Evolutionary conservation across 352 stramenopile genomes (phyloP), one percentile per base, ranked within the genome.

Genomic region (Pythium dissimile): DNA sequence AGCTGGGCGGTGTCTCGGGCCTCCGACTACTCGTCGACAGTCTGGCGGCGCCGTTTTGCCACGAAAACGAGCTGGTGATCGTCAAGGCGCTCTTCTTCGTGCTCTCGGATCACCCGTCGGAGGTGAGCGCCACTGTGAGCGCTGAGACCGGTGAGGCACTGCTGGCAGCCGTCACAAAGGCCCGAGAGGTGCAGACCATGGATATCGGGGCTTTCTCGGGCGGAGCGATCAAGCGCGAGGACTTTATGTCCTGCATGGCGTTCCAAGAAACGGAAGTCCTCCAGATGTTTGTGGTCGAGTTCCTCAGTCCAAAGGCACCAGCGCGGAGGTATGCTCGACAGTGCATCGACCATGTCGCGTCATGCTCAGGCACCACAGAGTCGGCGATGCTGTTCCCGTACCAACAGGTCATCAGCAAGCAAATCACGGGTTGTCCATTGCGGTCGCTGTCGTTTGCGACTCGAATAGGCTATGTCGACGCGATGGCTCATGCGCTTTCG

Each of bases 211-310:
- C 75, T 9, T 60, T 66, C 38, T 30, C 68, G 69, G 48, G 57
- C 51, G 27, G 64, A 32, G 69, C 69, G 16, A 72, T 73, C 34
- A 79, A 74, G 61, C 75, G 74, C 26, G 77, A 84, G 18, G 72
- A 85, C 28, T 91, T 90, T 18, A 48, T 75, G 47, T 80, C 81
- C 5, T 93, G 81, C 54, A 75, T 85, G 48, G 71, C 79, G 13
- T 92, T 94, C 37, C 84, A 92, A 55, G 80, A 95, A 51, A 91
- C 81, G 2, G 86, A 95, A 48, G 71, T 95, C 9, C 85, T 95
- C 26, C 83, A 94, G 54, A 85, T 94, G 62, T 80, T 94, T 52
- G 80, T 95, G n/a, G 83, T 93, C 26, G 84, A 95, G 44, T 88
- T 92, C 26, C 54, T 95, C 45, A 95, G 82, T 54, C 59, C 82